Conservation (phyloP, 495 filamentous ascomycete species). For the Xylaria scruposa region DNA sequence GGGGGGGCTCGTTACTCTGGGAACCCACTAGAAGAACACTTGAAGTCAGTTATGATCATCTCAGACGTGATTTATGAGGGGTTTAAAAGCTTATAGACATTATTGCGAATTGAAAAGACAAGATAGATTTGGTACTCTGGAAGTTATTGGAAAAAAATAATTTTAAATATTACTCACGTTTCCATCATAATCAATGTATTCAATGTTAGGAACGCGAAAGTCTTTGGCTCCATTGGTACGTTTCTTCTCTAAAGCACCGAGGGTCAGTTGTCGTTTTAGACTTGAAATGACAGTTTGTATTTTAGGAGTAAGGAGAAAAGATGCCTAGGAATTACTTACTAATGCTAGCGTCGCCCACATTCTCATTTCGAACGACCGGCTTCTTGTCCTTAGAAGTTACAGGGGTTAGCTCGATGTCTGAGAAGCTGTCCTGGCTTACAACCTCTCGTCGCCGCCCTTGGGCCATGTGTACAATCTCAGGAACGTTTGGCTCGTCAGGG, state of each 20-base stretch:
- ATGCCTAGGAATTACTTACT: neutral
- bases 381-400: neutral
- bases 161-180: neutral
- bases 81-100: neutral
- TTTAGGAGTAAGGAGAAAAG: neutral
- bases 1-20: neutral
- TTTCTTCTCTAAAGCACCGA: constrained; percentile 11
- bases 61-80: neutral
- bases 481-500: neutral
- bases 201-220: constrained; percentile 13
- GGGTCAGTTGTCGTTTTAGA: neutral
- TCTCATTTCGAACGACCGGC: neutral
- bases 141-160: neutral
- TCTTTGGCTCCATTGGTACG: constrained; percentile 26
- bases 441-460: neutral
- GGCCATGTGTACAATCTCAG: constrained; percentile 2
- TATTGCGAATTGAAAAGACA: neutral
- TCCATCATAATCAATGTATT: constrained; percentile 7
- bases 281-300: neutral
- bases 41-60: neutral
- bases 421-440: too few species aligned
- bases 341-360: constrained; percentile 12
- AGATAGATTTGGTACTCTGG: neutral
- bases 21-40: neutral
- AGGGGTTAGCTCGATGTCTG: constrained; percentile 17